Evolutionary conservation across 2,329 filamentous ascomycete species (phyloP), one percentile per base, ranked within the genome.

Genomic region (Amauroascus niger): DNA sequence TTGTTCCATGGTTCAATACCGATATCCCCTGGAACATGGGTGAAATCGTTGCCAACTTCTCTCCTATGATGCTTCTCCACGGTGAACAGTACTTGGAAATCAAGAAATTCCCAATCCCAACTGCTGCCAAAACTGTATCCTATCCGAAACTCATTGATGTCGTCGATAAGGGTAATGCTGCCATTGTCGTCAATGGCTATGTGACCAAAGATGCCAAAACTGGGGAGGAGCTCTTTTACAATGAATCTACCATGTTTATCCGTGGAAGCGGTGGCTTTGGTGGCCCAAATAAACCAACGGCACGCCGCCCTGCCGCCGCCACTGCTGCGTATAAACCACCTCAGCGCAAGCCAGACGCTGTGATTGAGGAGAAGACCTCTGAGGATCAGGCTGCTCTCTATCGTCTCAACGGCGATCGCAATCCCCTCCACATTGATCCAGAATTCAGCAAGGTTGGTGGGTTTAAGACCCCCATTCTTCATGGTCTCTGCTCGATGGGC

Each of bases 51-150:
- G 89, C 90, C 69, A 95, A 97, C 78, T 98, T 96, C 78, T 88
- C 82, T 35, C 91, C 90, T 58, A 96, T 95, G 88, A 96, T 96
- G 89, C 82, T 98, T 49, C 85, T 98, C 22, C 93, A 98, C 75
- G 93, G 93, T 67, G 93, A 98, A 78, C 93, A 98, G 72, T 98
- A 90, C 74, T 87, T 98, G 59, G 93, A 98, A 74, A 80, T 98
- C 65, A 83, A 84, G 67, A 88, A 91, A 71, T 94, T 83, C 75
- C 93, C 93, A 39, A 86, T 97, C 63, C 91, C 91, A 33, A 96
- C 90, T 30, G 79, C 83, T 53, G 89, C 80, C 49, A 84, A 82
- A 54, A 83, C 95, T 48, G 71, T 87, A 62, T 88, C 86, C 54
- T 81, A 83, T 65, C 86, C 83, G 56, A 84, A 83, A 69, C 83